Conservation (phyloP, 352 stramenopile genomes). For the Pythium rishiriense region DNA sequence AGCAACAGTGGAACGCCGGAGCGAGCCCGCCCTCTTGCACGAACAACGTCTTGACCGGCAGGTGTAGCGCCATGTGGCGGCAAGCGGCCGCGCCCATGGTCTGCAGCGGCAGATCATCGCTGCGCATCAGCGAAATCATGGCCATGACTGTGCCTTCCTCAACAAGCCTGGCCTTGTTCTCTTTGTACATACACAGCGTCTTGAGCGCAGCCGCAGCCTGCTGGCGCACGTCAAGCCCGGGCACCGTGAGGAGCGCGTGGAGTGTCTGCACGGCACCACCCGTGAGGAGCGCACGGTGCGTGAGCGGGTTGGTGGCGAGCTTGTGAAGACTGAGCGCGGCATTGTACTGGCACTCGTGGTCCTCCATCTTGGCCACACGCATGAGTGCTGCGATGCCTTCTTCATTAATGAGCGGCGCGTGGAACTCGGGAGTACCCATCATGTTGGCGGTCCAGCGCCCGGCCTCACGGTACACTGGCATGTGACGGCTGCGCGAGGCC, state of each 20-base stretch:
- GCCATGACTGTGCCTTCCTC: slow-evolving; percentile 86
- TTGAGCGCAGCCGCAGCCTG: slow-evolving; percentile 92
- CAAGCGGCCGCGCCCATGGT: slow-evolving; percentile 87
- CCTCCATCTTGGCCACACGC: slow-evolving; percentile 86
- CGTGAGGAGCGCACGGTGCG: slow-evolving; percentile 67
- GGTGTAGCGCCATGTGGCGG: slow-evolving; percentile 87
- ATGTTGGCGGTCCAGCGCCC: slow-evolving; percentile 90
- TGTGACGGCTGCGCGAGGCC: slow-evolving; percentile 87
- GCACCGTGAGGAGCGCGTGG: slow-evolving; percentile 70
- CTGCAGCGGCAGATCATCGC: slow-evolving; percentile 75
- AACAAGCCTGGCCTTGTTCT: slow-evolving; percentile 89
- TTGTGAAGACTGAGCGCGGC: slow-evolving; percentile 89
- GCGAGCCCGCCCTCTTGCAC: slow-evolving; percentile 66
- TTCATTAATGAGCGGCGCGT: slow-evolving; percentile 78
- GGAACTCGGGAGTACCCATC: slow-evolving; percentile 77
- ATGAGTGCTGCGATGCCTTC: slow-evolving; percentile 88
- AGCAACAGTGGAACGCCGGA: slow-evolving; percentile 65
- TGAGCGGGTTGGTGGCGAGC: slow-evolving; percentile 70
- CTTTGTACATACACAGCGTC: slow-evolving; percentile 88
- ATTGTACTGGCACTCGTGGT: slow-evolving; percentile 92
- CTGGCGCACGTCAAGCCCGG: slow-evolving; percentile 74
- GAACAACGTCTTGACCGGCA: slow-evolving; percentile 65
- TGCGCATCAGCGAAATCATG: slow-evolving; percentile 83
- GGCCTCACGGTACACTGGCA: slow-evolving; percentile 92
- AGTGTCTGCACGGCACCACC: slow-evolving; percentile 63